Base-by-base conservation (phyloP, 2,329 filamentous ascomycete species). In the Coniochaeta pulveracea region DNA sequence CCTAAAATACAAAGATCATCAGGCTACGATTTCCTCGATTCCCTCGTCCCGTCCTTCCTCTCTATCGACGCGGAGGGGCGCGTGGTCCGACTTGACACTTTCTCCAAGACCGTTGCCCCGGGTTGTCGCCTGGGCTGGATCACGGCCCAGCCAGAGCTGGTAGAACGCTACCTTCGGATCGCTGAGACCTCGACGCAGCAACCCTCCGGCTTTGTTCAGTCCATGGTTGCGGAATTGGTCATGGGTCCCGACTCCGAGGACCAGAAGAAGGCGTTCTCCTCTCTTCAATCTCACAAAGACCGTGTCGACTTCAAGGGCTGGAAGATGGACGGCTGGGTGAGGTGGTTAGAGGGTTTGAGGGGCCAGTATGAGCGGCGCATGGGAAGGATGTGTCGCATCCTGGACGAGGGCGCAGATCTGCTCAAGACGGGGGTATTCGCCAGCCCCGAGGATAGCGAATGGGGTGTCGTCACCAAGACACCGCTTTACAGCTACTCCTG, bases 61-160 rank as follows among this genome's bases (percentile, higher is more conserved):
- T 80, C 69, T 40, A 54, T 95, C 36, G 89, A 95, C 51, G 71
- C 72, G 14, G 82, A 94, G 46, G 89, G 89, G 37, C 80, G 89
- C 22, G 88, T 95, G 26, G 69, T 95, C 37, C 80, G 88, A 29
- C 69, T 95, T 3, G 89, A 95, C 54, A 94, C 88, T 1, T 95
- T 95, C 55, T 91, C 83, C 49, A 95, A 96, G 60, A 93, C 85
- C 0, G 72, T 94, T 12, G 86, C 86, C 0, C 89, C 89, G 0
- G 89, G 89, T 2, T 93, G 85, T 50, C 77, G 89, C 19, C 63
- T 95, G 2, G 89, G 89, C 25, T 95, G 86, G 85, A 77, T 94
- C 43, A 93, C 88, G 0, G 79, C 82, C 0, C 82, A 93, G 48
- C 85, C 86, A 2, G 75, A 63, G 1, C 61, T 95, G 30, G 66